A percentile compares a stretch with the other conserved stretches of the same genome.
phyloP scores from a whole-genome alignment of 2,329 filamentous ascomycete species.

The Acephala macrosclerotiorum region DNA sequence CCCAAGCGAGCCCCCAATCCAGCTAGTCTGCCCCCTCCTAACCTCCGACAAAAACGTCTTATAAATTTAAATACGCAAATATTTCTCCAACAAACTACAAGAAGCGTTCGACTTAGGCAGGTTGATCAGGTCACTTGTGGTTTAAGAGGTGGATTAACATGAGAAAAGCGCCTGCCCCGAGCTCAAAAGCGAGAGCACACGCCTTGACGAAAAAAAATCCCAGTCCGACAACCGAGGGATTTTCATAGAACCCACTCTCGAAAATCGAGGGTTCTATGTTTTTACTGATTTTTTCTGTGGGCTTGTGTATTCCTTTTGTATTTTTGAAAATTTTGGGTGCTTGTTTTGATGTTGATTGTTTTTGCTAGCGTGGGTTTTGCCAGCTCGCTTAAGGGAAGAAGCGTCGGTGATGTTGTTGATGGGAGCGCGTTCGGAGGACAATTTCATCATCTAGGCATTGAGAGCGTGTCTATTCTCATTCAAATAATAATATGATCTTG shows the following conservation, averaged over 20 bases:
- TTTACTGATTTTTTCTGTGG: neutral
- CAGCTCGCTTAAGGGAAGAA: neutral
- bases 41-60: neutral
- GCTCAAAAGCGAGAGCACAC: neutral
- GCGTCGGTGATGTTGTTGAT: neutral
- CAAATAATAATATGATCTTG: neutral
- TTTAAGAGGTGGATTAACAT: neutral
- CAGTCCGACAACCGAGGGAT: neutral
- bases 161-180: neutral
- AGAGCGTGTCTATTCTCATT: neutral
- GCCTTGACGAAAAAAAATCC: neutral
- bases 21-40: no score
- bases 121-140: neutral
- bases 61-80: neutral
- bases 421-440: no score
- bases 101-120: neutral
- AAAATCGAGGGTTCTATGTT: neutral
- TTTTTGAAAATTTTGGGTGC: neutral
- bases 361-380: neutral
- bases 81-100: neutral
- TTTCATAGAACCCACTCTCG: neutral
- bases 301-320: neutral
- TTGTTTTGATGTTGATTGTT: neutral
- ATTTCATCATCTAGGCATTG: neutral
- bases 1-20: no score